Evolutionary conservation across 306 rosid species (phyloP).

Genomic region (Sicyos edulis): DNA sequence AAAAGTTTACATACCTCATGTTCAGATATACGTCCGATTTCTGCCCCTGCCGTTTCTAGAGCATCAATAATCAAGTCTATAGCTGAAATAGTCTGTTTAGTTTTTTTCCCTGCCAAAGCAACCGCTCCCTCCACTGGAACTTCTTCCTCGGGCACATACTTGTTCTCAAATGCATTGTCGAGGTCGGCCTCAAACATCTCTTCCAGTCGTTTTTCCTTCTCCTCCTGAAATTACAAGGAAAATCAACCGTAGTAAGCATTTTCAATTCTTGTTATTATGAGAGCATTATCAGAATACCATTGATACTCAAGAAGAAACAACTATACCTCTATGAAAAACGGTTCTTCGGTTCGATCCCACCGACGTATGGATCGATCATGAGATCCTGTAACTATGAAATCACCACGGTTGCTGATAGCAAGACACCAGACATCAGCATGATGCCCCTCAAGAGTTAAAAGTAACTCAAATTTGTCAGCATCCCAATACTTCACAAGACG

Average conservation of each 20-base stretch:
- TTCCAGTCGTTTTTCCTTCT: constrained; percentile 86
- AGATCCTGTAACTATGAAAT: constrained; percentile 85
- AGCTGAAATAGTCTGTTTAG: constrained; percentile 86
- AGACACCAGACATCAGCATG: constrained; percentile 93
- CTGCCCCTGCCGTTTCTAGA: constrained; percentile 71
- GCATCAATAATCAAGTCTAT: constrained; percentile 77
- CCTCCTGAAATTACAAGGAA: constrained; percentile 67
- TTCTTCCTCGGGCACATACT: constrained; percentile 56
- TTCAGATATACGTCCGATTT: constrained; percentile 50
- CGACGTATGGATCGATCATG: constrained; percentile 93
- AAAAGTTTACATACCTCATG: constrained; percentile 46
- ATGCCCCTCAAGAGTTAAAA: constrained; percentile 92
- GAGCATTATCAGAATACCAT: neutral
- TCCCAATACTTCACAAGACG: constrained; percentile 85
- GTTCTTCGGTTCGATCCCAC: constrained; percentile 98
- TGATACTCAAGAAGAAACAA: constrained; percentile 10
- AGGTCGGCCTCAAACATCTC: constrained; percentile 75
- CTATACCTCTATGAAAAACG: constrained; percentile 86
- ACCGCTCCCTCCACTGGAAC: constrained; percentile 95
- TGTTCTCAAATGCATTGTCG: constrained; percentile 63
- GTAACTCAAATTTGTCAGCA: constrained; percentile 89
- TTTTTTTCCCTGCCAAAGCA: constrained; percentile 78
- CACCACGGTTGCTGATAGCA: constrained; percentile 81
- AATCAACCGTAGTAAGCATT: constrained; percentile 10
- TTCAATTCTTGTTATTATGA: neutral